Percentiles rank a stretch among this genome's conserved stretches.
phyloP scores from a whole-genome alignment of 192 early-diverging fungal species.

The Polychytrium aggregatum region DNA sequence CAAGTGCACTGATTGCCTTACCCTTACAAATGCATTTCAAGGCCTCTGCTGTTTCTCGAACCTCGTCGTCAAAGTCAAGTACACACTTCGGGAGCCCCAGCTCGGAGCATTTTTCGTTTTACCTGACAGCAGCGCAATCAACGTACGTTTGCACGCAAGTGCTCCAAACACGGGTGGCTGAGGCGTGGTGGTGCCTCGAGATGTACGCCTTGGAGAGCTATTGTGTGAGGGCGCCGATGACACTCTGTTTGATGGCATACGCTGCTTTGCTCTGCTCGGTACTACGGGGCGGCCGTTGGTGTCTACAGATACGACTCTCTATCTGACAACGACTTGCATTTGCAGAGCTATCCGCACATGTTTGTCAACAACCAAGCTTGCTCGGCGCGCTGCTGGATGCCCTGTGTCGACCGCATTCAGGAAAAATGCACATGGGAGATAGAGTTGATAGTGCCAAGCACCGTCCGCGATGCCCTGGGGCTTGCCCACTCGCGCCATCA shows the following conservation, averaged over 20 bases:
- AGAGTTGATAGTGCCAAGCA: conserved; percentile 15
- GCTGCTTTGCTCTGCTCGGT: no score
- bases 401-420: conserved; percentile 27
- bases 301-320: no score
- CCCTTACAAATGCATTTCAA: no score
- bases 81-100: no score
- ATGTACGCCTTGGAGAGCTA: not conserved
- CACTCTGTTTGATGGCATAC: not conserved
- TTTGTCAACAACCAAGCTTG: conserved; percentile 24
- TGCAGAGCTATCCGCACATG: conserved; percentile 27
- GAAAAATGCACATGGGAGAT: conserved; percentile 27
- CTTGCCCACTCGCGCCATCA: not conserved
- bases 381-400: conserved; percentile 31
- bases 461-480: conserved; percentile 5
- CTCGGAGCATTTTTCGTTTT: no score
- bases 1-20: no score
- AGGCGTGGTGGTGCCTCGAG: not conserved
- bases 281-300: not conserved
- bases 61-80: no score
- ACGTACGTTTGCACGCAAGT: no score
- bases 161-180: not conserved
- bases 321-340: not conserved
- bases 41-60: no score
- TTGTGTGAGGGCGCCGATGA: not conserved
- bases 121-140: no score